Evolutionary conservation across 805 yeast species (phyloP), one percentile per base, ranked within the genome.

Genomic region (Helenozyma baotianmanensis): DNA sequence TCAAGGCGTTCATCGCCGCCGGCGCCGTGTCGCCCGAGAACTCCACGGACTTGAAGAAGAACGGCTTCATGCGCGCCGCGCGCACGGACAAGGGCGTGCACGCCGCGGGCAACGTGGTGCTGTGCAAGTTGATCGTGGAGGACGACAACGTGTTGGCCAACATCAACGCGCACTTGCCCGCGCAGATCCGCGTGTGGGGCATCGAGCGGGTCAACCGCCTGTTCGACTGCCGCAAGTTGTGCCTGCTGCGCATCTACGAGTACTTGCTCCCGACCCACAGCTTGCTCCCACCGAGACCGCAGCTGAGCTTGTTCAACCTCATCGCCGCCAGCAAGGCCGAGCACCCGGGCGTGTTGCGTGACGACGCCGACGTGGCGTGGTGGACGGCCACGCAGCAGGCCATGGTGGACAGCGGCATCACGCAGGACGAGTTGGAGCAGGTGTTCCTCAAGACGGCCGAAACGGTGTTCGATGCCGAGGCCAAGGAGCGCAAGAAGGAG

Each of bases 51-150:
- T 76, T 89, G 50, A 88, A 86, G 54, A 89, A 89, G 54, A 76
- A 79, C 33, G 88, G 92, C 0, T 84, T 90, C 53, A 81, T 80
- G 85, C 71, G 92, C 58, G 86, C 89, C 32, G 90, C 90, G 4
- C 71, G 90, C 62, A 82, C 90, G 3, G 97, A 89, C 58, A 90
- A 90, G 59, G 97, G 97, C 40, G 97, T 89, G 15, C 97, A 89
- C 60, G 97, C 97, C 9, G 96, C 96, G 2, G 97, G 97, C 18
- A 89, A 89, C 56, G 87, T 88, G 14, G 74, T 90, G 27, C 82
- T 94, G 11, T 66, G 83, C 47, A 89, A 89, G 55, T 62, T 89
- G 69, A 85, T 86, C 48, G 71, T 86, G 33, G 95, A 87, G 53
- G 95, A 89, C 50, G 76, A 70, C 10, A 81, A 86, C 34, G 72